Evolutionary conservation across 371 early-diverging fungal species (phyloP), one percentile per base, ranked within the genome.

Genomic region (Mortierella sp.): DNA sequence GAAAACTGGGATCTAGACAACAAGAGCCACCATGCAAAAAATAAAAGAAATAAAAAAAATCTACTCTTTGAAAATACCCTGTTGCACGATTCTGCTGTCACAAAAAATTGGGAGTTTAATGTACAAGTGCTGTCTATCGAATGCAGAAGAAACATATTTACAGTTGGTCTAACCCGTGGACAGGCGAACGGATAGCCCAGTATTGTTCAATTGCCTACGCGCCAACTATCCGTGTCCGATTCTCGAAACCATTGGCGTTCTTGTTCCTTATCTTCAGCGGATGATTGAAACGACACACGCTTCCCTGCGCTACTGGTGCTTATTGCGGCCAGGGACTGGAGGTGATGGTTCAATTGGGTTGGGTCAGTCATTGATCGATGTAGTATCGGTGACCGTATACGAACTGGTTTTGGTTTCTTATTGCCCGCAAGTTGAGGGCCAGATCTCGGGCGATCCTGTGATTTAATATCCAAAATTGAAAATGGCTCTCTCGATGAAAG

Each of bases 141-240:
- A 37, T 16, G 39, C 5, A 22, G 61, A 39, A n/a, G 18, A 28
- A 30, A 30, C 55, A 37, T 61, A 61, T 61, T 61, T 61, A 37
- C 61, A 61, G 39, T 26, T 55, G 55, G 55, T 24, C 55, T 55
- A 51, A 24, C 26, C 14, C 12, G 28, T 20, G 20, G 55, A 26
- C 24, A 60, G 37, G 35, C 6, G 60, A 60, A 18, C 24, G 18
- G 28, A 63, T 39, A 6, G 26, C 37, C 20, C 16, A 62, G 14
- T 4, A 39, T 9, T 8, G 49, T 32, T 75, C 62, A 70, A 16
- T 60, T 40, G 14, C 67, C 54, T 3, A 77, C 77, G 16, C 68
- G 72, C 77, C 77, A 77, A n/a, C 72, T 43, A 24, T 77, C 77
- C 49, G 32, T 63, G 20, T 77, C 77, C 9, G 72, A 59, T 40